Evolutionary conservation across 192 early-diverging fungal genomes (phyloP), one percentile per base, ranked within the genome.

Genomic region (Backusella tarrabulga): DNA sequence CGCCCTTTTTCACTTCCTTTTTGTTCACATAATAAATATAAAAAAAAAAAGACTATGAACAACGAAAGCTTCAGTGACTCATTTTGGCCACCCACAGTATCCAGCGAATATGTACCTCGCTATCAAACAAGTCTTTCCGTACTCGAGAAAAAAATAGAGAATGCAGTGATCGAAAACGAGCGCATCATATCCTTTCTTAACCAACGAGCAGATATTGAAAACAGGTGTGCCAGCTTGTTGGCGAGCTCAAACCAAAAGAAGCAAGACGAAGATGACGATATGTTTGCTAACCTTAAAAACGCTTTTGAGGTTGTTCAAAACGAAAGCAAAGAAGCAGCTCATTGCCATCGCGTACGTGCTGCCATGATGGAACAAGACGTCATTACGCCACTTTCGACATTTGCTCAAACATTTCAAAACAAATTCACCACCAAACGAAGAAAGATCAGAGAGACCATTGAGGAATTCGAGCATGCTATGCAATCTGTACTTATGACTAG

Each of bases 91-190:
- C 68, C 76, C 21, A 40, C 29, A 15, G 21, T 44, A 17, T 46
- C 46, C 8, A 40, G 15, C 3, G 40, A 50, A 3, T n/a, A 17
- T 0, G 50, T 21, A 1, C 76, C 76, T 34, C 50, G 50, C 41
- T 77, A 71, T 56, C 21, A 29, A 26, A 14, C 19, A n/a, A 68
- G 76, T 21, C 34, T 77, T 21, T 36, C 12, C 19, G 76, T 71
- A 19, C 67, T 77, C 41, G 42, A 77, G 35, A n/a, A 52, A 32
- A 77, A 68, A 63, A 35, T 77, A 12, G 68, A 44, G 3, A 44
- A 73, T 19, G 68, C 77, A 1, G 63, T 73, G 0, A 4, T 73
- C 67, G 77, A 78, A 67, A 78, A 78, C 40, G 5, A 78, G 4
- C 2, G 2, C 6, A 78, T 78, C n/a, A 17, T 46, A n/a, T 21